Percentiles rank a stretch among this genome's conserved stretches.
Evolutionary conservation across 2,329 filamentous ascomycete genomes (phyloP).

Genomic region (Raffaelea albimanens): DNA sequence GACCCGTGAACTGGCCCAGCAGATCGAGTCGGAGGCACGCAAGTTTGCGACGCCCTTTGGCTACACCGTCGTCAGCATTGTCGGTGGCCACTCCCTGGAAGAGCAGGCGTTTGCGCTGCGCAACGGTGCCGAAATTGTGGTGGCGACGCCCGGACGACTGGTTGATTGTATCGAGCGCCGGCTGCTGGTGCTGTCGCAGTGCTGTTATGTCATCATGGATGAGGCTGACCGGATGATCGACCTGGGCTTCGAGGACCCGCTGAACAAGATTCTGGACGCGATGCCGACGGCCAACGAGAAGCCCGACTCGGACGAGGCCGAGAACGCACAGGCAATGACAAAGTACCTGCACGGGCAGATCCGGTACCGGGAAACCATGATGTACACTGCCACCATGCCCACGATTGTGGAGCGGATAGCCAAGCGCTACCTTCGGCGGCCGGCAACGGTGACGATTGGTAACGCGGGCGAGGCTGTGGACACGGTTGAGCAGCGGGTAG

Average conservation of each 20-base stretch:
- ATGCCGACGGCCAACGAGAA: conserved; percentile 90
- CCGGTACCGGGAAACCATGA: conserved; percentile 95
- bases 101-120: conserved; percentile 85
- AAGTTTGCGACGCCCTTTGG: conserved; percentile 88
- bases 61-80: conserved; percentile 91
- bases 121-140: conserved; percentile 93
- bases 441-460: conserved; percentile 89
- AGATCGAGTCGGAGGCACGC: conserved; percentile 87
- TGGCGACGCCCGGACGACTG: conserved; percentile 94
- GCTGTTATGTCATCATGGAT: conserved; percentile 98
- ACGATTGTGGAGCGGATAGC: conserved; percentile 86
- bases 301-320: conserved; percentile 85
- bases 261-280: conserved; percentile 95
- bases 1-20: conserved; percentile 92
- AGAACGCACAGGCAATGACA: conserved; percentile 78
- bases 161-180: conserved; percentile 94
- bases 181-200: conserved; percentile 86
- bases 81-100: conserved; percentile 93
- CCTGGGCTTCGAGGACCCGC: conserved; percentile 91
- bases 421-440: conserved; percentile 89
- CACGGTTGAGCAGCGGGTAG: conserved; percentile 93
- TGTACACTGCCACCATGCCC: conserved; percentile 99
- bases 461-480: conserved; percentile 94
- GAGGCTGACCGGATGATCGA: conserved; percentile 99
- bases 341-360: conserved; percentile 55